These are phyloP conservation scores for Talaromyces adpressus DNA, from an alignment of 495 filamentous ascomycete genomes.

Conservation along the genomic window DNA sequence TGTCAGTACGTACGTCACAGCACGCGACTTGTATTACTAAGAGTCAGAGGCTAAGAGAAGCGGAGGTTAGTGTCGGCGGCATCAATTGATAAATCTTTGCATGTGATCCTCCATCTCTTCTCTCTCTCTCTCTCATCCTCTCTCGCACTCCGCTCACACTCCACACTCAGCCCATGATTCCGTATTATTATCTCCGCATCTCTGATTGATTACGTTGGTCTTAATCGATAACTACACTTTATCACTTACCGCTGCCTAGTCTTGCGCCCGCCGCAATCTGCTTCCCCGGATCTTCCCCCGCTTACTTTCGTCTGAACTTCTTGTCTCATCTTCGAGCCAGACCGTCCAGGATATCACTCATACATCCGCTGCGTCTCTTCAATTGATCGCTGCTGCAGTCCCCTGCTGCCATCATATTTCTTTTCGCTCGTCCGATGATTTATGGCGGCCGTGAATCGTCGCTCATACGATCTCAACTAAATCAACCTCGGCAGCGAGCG, in stretches of 20 bases:
- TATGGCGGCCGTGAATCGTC: not conserved
- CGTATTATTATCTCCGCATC: conserved; percentile 1
- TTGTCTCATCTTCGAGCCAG: not conserved
- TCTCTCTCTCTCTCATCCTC: conserved; percentile 14
- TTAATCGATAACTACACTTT: not conserved
- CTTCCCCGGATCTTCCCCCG: conserved; percentile 5
- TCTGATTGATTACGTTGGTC: conserved; percentile 2
- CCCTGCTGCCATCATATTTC: not conserved
- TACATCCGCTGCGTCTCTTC: not conserved
- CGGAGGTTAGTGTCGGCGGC: not conserved
- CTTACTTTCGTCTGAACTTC: not conserved
- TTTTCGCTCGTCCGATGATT: not conserved
- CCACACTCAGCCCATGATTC: not conserved
- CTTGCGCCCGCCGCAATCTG: not conserved
- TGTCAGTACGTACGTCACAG: conserved; percentile 5
- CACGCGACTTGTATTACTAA: not conserved
- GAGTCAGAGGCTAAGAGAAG: not conserved
- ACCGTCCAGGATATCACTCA: not conserved
- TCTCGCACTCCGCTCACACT: not conserved
- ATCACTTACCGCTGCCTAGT: not conserved
- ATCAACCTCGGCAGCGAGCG: not conserved
- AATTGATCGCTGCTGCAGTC: not conserved
- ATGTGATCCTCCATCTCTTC: conserved; percentile 15
- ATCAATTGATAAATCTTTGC: conserved; percentile 7
- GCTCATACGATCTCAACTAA: not conserved